A percentile compares a stretch with the other conserved stretches of the same genome.
phyloP scores from a whole-genome alignment of 176 grass and related monocot genomes.

The Saccharum officinarum region DNA sequence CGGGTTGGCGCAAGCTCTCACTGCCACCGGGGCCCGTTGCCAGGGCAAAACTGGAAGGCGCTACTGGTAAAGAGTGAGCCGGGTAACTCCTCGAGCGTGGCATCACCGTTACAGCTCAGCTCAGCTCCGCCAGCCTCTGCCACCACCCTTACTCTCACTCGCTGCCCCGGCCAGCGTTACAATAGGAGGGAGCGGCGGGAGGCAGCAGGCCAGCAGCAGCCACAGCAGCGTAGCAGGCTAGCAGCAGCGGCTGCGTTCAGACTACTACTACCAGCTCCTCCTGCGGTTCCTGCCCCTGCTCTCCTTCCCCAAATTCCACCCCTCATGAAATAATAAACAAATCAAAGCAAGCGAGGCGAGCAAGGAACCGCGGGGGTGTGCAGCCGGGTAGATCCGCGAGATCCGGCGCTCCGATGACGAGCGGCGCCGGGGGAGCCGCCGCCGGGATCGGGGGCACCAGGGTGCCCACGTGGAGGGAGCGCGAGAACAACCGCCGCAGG shows the following conservation, averaged over 20 bases:
- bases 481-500: slow-evolving; percentile 94
- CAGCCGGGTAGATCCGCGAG: background rate
- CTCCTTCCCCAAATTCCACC: slow-evolving; percentile 1
- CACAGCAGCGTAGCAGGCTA: no score
- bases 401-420: slow-evolving; percentile 46
- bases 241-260: slow-evolving; percentile 41
- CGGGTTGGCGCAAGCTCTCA: background rate
- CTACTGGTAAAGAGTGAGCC: background rate
- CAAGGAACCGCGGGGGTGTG: background rate
- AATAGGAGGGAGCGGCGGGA: background rate
- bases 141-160: background rate
- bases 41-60: slow-evolving; percentile 19
- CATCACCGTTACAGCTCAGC: background rate
- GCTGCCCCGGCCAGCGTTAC: background rate
- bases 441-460: slow-evolving; percentile 65
- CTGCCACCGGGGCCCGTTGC: background rate
- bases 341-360: background rate
- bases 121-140: background rate
- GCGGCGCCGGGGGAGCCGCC: slow-evolving; percentile 13
- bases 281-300: background rate
- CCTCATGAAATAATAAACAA: slow-evolving; percentile 43
- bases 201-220: background rate
- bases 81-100: background rate
- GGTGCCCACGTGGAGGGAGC: slow-evolving; percentile 96
- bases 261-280: background rate